Conservation (phyloP, 352 stramenopile species). For the Pythium aphanidermatum region DNA sequence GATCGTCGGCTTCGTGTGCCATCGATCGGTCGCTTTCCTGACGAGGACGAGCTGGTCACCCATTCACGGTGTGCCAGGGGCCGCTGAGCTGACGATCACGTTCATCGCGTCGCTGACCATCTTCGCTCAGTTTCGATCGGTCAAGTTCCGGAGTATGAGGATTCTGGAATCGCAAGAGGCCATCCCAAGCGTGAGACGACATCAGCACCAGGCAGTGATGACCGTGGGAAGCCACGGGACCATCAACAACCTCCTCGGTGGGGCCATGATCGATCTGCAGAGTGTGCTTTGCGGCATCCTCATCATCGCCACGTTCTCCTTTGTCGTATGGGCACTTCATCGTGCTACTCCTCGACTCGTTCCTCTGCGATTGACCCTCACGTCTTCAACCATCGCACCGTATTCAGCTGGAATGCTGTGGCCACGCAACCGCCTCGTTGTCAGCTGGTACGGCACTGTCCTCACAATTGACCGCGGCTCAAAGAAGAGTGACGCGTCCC, state of each 20-base stretch:
- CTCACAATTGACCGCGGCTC: no score
- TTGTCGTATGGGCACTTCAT: not conserved
- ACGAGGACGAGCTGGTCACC: conserved; percentile 1
- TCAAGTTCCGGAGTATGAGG: no score
- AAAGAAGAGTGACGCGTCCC: no score
- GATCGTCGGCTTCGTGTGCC: conserved; percentile 30
- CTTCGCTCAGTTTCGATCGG: conserved; percentile 23
- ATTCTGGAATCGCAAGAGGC: no score
- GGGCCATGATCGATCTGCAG: no score
- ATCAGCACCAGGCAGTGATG: no score
- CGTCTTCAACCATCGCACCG: not conserved
- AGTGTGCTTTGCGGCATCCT: no score
- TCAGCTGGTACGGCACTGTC: conserved; percentile 2
- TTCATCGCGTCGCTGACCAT: conserved; percentile 27
- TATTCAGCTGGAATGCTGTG: conserved; percentile 1
- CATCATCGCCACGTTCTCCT: no score
- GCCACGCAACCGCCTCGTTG: not conserved
- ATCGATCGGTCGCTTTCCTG: conserved; percentile 3
- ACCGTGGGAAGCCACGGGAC: no score
- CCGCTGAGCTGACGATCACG: conserved; percentile 30
- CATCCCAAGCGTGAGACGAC: no score
- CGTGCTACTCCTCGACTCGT: not conserved
- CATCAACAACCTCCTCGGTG: no score
- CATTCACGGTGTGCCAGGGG: conserved; percentile 23
- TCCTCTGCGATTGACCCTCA: not conserved